Evolutionary conservation across 768 basidiomycete genomes (phyloP).

Genomic region (Calvatia gigantea): DNA sequence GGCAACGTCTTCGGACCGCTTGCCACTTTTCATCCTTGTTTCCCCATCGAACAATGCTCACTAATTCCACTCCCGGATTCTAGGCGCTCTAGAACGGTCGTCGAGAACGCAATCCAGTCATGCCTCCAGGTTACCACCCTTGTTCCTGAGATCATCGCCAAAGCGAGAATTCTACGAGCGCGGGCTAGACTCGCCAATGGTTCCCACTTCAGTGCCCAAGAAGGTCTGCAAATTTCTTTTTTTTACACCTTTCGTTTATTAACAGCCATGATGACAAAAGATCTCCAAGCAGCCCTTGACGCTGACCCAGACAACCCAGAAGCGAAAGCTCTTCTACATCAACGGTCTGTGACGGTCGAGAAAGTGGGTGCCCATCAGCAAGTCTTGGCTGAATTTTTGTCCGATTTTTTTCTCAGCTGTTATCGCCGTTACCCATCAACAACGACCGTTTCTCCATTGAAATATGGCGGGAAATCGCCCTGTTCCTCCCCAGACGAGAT

Average conservation of each 20-base stretch:
- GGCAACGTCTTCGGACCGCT: not conserved
- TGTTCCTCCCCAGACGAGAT: constrained; percentile 59
- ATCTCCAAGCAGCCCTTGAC: constrained; percentile 61
- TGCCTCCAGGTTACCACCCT: constrained; percentile 57
- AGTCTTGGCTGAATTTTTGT: not conserved
- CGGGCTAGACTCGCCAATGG: constrained; percentile 61
- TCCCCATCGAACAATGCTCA: constrained; percentile 13
- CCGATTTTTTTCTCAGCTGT: constrained; percentile 24
- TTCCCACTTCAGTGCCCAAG: constrained; percentile 56
- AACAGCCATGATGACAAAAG: constrained; percentile 29
- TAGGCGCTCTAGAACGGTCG: constrained; percentile 54
- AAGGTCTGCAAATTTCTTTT: constrained; percentile 44
- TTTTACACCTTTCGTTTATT: constrained; percentile 3
- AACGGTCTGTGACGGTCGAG: constrained; percentile 51
- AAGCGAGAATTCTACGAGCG: constrained; percentile 65
- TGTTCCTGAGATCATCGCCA: constrained; percentile 47
- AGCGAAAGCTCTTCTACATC: constrained; percentile 56
- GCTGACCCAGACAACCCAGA: constrained; percentile 69
- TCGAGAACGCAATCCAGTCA: constrained; percentile 75
- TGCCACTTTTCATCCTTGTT: constrained; percentile 9
- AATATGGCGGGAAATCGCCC: constrained; percentile 69
- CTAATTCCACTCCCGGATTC: constrained; percentile 8
- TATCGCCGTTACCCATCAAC: constrained; percentile 32
- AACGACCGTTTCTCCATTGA: constrained; percentile 60
- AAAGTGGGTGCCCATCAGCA: constrained; percentile 39